Evolutionary conservation across 1,284 basidiomycete genomes (phyloP), one percentile per base, ranked within the genome.

Genomic region (Melampsora occidentalis): DNA sequence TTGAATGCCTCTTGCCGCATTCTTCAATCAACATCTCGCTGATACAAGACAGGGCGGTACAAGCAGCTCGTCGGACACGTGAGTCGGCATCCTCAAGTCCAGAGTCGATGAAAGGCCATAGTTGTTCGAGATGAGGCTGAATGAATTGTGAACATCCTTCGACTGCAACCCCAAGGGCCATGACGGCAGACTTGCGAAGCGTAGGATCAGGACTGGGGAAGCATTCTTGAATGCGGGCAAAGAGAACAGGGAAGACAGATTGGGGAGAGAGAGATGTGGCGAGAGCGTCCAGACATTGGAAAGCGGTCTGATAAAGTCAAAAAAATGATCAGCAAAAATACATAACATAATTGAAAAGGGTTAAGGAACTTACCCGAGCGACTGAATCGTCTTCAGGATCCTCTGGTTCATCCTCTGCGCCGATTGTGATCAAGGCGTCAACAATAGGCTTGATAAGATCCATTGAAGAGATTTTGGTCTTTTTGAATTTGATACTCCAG

Each of bases 81-180:
- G 91, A 86, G 81, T 98, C 93, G 51, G 84, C 83, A 82, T 99
- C 97, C 77, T 87, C 88, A 67, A 99, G 88, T 80, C 96, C 95
- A 68, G 89, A 87, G 83, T 97, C 93, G 80, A 99, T 90, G 78
- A 97, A 87, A 1, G 95, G 94, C 97, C 97, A 99, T 64, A 99
- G 90, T 80, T 93, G 88, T 80, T 85, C 85, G 87, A 99, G 93
- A 81, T 95, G 88, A 6, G 96, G 94, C 46, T 93, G 93, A 87
- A 99, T 98, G 85, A 87, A 99, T 85, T 99, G 94, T 84, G 92
- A 94, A 86, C 96, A 98, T 31, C 97, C 97, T 84, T 99, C 97
- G 77, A 99, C 94, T 66, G 90, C 89, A 67, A 99, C 93, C 80
- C 96, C 97, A 77, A 99, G 90, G 5, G 96, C 91, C 83, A 97